These are phyloP conservation scores for Penicillium cinerascens DNA, from an alignment of 495 filamentous ascomycete species.

Conservation along the genomic window DNA sequence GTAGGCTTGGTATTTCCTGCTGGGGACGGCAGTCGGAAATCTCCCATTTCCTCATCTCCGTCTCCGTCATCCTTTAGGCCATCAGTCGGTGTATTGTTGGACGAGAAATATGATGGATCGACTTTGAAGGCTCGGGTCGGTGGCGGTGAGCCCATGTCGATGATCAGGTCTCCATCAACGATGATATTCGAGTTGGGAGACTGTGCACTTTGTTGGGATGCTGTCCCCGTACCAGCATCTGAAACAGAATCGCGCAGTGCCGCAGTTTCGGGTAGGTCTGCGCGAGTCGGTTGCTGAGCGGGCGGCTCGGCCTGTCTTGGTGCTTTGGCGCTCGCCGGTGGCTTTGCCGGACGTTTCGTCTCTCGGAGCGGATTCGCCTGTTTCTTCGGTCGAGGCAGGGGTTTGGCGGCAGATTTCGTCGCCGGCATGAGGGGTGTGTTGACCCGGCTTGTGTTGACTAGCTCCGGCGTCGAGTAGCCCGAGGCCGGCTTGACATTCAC, in stretches of 20 bases:
- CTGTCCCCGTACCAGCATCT: constrained; percentile 31
- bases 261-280: constrained; percentile 19
- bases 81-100: constrained; percentile 37
- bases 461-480: constrained; percentile 39
- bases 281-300: constrained; percentile 15
- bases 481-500: constrained; percentile 36
- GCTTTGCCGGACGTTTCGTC: constrained; percentile 22
- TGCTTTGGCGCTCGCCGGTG: constrained; percentile 11
- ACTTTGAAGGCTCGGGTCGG: constrained; percentile 35
- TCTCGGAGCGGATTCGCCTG: constrained; percentile 37
- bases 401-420: constrained; percentile 26
- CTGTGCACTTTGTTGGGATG: constrained; percentile 34
- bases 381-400: constrained; percentile 30
- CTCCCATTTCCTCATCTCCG: constrained; percentile 40
- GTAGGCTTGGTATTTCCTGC: constrained; percentile 19
- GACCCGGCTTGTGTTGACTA: constrained; percentile 29
- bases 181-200: constrained; percentile 47
- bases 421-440: constrained; percentile 32
- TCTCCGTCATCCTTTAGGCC: constrained; percentile 29
- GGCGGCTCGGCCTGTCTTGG: constrained; percentile 10
- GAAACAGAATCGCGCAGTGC: constrained; percentile 26
- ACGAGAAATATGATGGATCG: constrained; percentile 42
- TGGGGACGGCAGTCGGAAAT: constrained; percentile 40
- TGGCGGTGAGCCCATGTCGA: constrained; percentile 49
- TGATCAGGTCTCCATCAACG: constrained; percentile 47